Percentiles rank a stretch among this genome's conserved stretches.
Conservation (phyloP, 257 asterid species). For the Dorcoceras hygrometricum region DNA sequence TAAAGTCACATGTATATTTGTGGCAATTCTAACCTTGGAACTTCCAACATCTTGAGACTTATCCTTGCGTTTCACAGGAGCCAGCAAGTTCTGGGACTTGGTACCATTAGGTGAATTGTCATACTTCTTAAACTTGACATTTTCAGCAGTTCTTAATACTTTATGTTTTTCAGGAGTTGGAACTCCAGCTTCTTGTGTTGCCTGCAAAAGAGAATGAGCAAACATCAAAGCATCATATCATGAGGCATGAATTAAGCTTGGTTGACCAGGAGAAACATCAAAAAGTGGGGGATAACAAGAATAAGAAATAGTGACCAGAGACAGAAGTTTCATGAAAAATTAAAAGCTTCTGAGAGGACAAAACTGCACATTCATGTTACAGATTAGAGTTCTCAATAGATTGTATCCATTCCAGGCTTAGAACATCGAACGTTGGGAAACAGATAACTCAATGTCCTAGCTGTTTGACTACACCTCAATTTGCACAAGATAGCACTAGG, state of each 20-base stretch:
- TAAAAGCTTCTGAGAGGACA: background rate
- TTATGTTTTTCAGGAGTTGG: slow-evolving; percentile 45
- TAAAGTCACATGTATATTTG: slow-evolving; percentile 16
- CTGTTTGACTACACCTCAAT: slow-evolving; percentile 4
- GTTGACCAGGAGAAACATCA: too few relatives aligned
- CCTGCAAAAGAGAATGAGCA: slow-evolving; percentile 41
- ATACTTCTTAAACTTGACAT: slow-evolving; percentile 20
- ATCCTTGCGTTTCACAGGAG: slow-evolving; percentile 18
- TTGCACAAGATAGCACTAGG: slow-evolving; percentile 17
- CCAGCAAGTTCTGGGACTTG: slow-evolving; percentile 17
- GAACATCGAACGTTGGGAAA: slow-evolving; percentile 3
- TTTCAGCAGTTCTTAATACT: slow-evolving; percentile 27
- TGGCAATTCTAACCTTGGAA: slow-evolving; percentile 16
- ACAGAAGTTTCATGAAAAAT: background rate
- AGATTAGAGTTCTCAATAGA: background rate
- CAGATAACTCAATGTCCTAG: slow-evolving; percentile 1
- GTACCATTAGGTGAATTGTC: slow-evolving; percentile 28
- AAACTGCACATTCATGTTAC: background rate
- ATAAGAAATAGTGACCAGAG: slow-evolving; percentile 17
- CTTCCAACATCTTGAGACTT: slow-evolving; percentile 21
- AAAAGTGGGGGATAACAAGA: slow-evolving; percentile 6
- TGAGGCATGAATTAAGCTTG: background rate
- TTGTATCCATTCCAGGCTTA: background rate
- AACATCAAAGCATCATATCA: slow-evolving; percentile 10
- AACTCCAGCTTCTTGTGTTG: slow-evolving; percentile 44